These are phyloP conservation scores for Colletotrichum caudatum DNA, from an alignment of 2,329 filamentous ascomycete species.

Conservation along the genomic window DNA sequence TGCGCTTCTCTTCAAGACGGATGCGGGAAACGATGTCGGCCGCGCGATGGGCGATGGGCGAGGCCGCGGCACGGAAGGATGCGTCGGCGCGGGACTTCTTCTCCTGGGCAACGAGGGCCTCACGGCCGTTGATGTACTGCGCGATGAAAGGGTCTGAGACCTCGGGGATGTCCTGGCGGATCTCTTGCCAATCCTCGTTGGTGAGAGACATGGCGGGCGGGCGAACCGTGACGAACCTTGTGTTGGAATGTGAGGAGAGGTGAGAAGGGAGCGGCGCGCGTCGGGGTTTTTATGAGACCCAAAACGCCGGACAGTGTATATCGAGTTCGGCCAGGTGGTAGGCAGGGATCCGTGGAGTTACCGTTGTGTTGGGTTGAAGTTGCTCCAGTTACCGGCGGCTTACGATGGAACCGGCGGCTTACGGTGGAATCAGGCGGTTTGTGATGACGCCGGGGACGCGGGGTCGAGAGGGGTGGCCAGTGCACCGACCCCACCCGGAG, in stretches of 20 bases:
- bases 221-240: conserved; percentile 3
- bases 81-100: conserved; percentile 81
- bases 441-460: conserved; percentile 15
- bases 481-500: conserved; percentile 13
- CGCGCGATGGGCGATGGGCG: conserved; percentile 78
- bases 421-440: conserved; percentile 34
- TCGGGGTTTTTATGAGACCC: conserved; percentile 6
- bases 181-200: conserved; percentile 70
- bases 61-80: conserved; percentile 75
- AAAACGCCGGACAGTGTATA: conserved; percentile 14
- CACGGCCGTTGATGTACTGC: conserved; percentile 82
- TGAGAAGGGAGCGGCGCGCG: background rate
- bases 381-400: conserved; percentile 16
- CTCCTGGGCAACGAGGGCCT: conserved; percentile 83
- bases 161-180: conserved; percentile 67
- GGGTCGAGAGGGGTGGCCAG: conserved; percentile 25
- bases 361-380: background rate
- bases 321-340: conserved; percentile 5
- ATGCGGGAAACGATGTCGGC: conserved; percentile 80
- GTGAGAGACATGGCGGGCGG: conserved; percentile 54
- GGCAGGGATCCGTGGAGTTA: conserved; percentile 29
- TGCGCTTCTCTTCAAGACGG: conserved; percentile 76
- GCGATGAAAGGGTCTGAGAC: conserved; percentile 81
- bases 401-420: conserved; percentile 36
- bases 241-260: background rate